Percentiles rank a stretch among this genome's conserved stretches.
Evolutionary conservation across 2,329 filamentous ascomycete species (phyloP).

Genomic region (Pseudogymnoascus sp.): DNA sequence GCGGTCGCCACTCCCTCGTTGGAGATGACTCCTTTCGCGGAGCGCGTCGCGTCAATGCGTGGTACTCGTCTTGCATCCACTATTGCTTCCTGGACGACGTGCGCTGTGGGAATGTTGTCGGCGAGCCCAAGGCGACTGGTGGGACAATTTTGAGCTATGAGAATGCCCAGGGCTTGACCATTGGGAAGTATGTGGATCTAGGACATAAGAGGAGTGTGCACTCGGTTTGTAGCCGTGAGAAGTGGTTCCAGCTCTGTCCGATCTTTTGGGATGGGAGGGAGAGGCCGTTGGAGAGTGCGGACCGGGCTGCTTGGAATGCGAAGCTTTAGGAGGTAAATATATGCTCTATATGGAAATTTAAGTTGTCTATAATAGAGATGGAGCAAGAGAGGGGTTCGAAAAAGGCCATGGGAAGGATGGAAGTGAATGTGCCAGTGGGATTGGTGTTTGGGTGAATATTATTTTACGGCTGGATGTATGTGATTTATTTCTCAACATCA

Average conservation of each 20-base stretch:
- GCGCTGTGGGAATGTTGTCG: constrained; percentile 49
- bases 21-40: constrained; percentile 51
- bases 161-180: constrained; percentile 25
- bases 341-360: not conserved
- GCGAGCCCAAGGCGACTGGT: constrained; percentile 67
- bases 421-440: not conserved
- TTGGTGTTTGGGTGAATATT: not conserved
- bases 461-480: not conserved
- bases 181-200: constrained; percentile 33
- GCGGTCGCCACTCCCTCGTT: constrained; percentile 52
- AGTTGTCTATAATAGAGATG: not conserved
- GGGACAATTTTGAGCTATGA: constrained; percentile 50
- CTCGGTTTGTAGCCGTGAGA: constrained; percentile 31
- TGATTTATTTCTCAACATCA: not conserved
- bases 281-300: constrained; percentile 36
- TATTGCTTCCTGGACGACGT: constrained; percentile 55
- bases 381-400: not conserved
- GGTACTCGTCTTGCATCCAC: constrained; percentile 56
- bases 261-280: constrained; percentile 41
- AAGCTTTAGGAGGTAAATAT: constrained; percentile 30
- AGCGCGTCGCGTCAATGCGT: constrained; percentile 52
- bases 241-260: constrained; percentile 39
- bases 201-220: constrained; percentile 34
- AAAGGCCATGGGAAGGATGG: not conserved
- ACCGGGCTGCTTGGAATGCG: constrained; percentile 39